Evolutionary conservation across 306 rosid genomes (phyloP).

Genomic region (Sophora flavescens): DNA sequence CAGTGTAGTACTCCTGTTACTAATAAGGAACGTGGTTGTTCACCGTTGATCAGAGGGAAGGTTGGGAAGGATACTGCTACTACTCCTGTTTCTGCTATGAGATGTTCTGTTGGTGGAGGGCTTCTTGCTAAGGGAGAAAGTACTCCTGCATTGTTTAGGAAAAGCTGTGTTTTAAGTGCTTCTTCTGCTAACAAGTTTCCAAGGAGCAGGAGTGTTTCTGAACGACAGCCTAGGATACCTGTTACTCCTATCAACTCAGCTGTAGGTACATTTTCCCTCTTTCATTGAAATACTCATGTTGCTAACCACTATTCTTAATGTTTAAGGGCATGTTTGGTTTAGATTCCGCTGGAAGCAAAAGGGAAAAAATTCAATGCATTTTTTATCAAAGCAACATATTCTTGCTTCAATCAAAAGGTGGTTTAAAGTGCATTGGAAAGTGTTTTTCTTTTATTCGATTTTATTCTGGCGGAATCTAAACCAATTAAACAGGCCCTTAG

Average conservation of each 20-base stretch:
- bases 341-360: too few species aligned
- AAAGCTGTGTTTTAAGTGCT: slow-evolving; percentile 63
- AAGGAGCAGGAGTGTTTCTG: slow-evolving; percentile 84
- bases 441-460: too few species aligned
- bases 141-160: slow-evolving; percentile 80
- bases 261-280: slow-evolving; percentile 87
- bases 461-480: too few species aligned
- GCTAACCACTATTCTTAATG: too few species aligned
- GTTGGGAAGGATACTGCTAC: slow-evolving; percentile 45
- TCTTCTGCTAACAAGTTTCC: slow-evolving; percentile 62
- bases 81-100: slow-evolving; percentile 48
- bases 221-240: slow-evolving; percentile 67
- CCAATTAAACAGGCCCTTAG: too few species aligned
- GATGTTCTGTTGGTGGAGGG: slow-evolving; percentile 82
- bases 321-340: too few species aligned
- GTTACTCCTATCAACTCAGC: slow-evolving; percentile 77
- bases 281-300: not conserved
- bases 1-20: slow-evolving; percentile 80
- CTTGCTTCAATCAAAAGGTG: too few species aligned
- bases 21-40: slow-evolving; percentile 49
- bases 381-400: too few species aligned
- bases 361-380: too few species aligned
- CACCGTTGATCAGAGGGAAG: slow-evolving; percentile 66
- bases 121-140: slow-evolving; percentile 63
- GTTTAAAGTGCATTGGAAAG: too few species aligned